Evolutionary conservation across 2,329 filamentous ascomycete species (phyloP), one percentile per base, ranked within the genome.

Genomic region (Fusarium sp.): DNA sequence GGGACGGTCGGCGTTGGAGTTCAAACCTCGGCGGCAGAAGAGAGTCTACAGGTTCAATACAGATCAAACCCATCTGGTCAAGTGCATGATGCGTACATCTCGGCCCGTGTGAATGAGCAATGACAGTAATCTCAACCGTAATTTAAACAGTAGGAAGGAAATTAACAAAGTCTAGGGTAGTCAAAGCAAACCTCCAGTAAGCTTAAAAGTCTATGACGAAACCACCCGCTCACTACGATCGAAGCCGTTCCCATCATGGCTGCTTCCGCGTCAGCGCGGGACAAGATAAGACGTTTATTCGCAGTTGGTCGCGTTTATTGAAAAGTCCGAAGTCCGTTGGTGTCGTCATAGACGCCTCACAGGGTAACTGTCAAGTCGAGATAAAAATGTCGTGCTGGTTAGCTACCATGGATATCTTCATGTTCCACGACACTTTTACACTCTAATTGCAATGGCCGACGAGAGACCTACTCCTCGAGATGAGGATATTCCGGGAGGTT

Each of bases 401-500:
- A 17, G 24, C 46, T 17, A n/a, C 16, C 11, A 17, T 5, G 7
- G 5, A 24, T 5, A 24, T 17, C 14, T n/a, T 4, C 9, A 17
- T 22, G 35, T 44, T 29, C 10, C 31, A 69, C 42, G 24, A n/a
- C 20, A 51, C 46, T 27, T 27, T 51, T 24, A 49, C 10, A 29
- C 17, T 12, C 51, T 8, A 42, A 42, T 61, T 36, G 8, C 31
- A 16, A 78, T 78, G 76, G 66, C 70, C 11, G 74, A 71, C 51
- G 68, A 74, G 38, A 66, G 56, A 56, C 71, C 75, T 60, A 78
- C 76, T 27, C 76, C 76, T 2, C 55, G 71, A 70, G 71, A 72
- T 62, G 66, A 76, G 38, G 76, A 78, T 49, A 76, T 78, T 62
- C 76, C 76, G 1, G 76, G 76, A n/a, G 76, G 76, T 40, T 78